Evolutionary conservation across 164 flowering plant genomes (phyloP), one percentile per base, ranked within the genome.

Genomic region (Vitis cinerea): DNA sequence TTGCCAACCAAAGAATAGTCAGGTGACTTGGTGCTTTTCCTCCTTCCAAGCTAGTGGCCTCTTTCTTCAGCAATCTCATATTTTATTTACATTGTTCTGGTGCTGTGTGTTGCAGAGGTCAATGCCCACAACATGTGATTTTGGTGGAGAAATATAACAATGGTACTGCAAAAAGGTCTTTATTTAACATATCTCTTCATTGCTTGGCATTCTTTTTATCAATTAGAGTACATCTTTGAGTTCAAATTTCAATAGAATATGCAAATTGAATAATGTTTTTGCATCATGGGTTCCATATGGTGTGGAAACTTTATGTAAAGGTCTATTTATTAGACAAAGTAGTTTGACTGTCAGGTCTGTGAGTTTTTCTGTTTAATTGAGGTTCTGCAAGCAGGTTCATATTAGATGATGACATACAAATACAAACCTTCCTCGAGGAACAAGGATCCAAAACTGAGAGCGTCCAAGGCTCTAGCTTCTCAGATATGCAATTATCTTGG

Each of bases 81-180:
- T 37, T 37, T 37, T 37, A 19, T 27, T 50, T 13, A 29, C 6
- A 47, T 17, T 14, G 55, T 47, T 37, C 54, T 61, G 29, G 19
- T 31, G 30, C 30, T 13, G 3, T 56, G 4, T 59, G 11, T 64
- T 57, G 4, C 72, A 62, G 87, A 59, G 59, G 63, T 67, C 16
- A 68, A 56, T 71, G 65, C 10, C 68, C 37, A 47, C 54, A 63
- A 3, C 65, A 52, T 30, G 79, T 83, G 51, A 69, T 90, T 59
- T 75, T 92, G 69, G 84, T 92, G 65, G 97, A 92, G 75, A 76
- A 85, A 84, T 87, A 87, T 72, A 80, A 79, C 44, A 84, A 89
- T 75, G 96, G 97, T 9, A 80, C 90, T 50, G 75, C 83, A n/a
- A 90, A 83, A 74, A 90, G 96, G 96, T 92, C 57, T 8, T 31